Base-by-base conservation (phyloP, 2,329 filamentous ascomycete species). In the Chaetomium sp. region DNA sequence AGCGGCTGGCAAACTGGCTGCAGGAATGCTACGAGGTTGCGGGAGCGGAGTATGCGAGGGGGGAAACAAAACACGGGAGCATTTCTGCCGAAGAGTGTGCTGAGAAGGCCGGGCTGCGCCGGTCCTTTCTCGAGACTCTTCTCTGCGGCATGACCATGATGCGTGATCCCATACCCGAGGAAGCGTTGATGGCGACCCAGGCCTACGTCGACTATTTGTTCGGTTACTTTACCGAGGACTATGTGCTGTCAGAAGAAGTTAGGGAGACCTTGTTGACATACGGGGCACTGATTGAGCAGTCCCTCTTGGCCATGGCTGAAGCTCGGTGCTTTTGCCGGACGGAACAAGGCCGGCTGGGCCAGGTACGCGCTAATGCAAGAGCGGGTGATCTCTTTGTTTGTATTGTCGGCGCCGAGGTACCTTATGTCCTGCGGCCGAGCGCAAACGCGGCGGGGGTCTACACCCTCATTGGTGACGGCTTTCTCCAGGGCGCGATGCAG, bases 401-500 rank as follows among this genome's bases (percentile, higher is more conserved):
- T 10, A 61, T 61, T 25, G 35, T 54, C 33, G 59, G 49, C 23
- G 59, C 59, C 35, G 59, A 61, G 59, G 59, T 61, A n/a, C 59
- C 59, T 16, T 61, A 55, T 21, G 16, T 61, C 6, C 10, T 61
- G 25, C 50, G 59, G 19, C 50, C 50, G 25, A 45, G 33, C 19
- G n/a, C 16, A 2, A 35, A 31, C 25, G 33, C 16, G 23, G 4
- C 31, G 50, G 59, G 49, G 2, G 27, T 31, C 1, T 55, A 61
- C 35, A 47, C 50, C 6, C 59, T 61, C 9, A 29, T 61, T 7
- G 49, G 50, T 3, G 59, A 61, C 23, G 5, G n/a, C 27, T 61
- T 55, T 21, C 59, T 61, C 6, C 12, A 23, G 10, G 50, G 59
- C 5, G 57, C 47, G 35, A 61, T 61, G 59, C 35, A 61, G 27